Conservation (phyloP, 768 basidiomycete species). For the Hygrophoropsis aurantiaca region DNA sequence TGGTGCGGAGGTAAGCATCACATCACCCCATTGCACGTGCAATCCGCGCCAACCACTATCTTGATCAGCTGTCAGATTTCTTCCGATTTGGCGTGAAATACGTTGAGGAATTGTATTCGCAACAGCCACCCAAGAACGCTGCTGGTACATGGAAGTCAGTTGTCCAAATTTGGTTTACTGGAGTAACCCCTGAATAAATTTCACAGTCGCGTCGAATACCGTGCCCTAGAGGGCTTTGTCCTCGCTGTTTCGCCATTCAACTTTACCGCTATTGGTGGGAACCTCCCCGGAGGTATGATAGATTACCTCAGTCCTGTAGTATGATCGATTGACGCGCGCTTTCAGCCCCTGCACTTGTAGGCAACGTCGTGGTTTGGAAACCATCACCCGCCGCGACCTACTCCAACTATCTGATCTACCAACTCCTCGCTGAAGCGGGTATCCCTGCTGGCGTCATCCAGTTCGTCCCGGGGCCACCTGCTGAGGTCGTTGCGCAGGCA, state of each 20-base stretch:
- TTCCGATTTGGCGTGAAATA: conserved; percentile 96
- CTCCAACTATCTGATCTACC: conserved; percentile 89
- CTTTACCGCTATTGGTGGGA: conserved; percentile 97
- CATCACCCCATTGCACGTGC: not conserved
- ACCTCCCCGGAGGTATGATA: conserved; percentile 68
- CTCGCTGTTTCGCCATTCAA: conserved; percentile 98
- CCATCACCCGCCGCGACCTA: conserved; percentile 95
- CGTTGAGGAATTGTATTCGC: conserved; percentile 90
- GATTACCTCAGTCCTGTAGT: conserved; percentile 5
- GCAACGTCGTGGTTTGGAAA: conserved; percentile 96
- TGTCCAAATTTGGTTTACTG: not conserved
- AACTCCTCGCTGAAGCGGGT: conserved; percentile 92
- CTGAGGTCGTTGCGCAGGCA: conserved; percentile 81
- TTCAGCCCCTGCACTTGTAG: conserved; percentile 85
- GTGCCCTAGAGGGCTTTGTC: conserved; percentile 97
- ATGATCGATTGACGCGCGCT: conserved; percentile 2
- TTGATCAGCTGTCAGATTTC: conserved; percentile 77
- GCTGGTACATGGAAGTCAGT: conserved; percentile 93
- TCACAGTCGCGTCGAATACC: conserved; percentile 88
- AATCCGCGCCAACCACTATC: conserved; percentile 6
- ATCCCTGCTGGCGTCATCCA: conserved; percentile 94
- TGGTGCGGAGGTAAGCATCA: conserved; percentile 80
- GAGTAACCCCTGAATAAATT: conserved; percentile 7
- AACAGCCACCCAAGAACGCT: conserved; percentile 87
- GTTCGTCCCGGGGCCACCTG: conserved; percentile 89